Evolutionary conservation across 2,329 filamentous ascomycete species (phyloP).

Genomic region (Periglandula ipomoeae): DNA sequence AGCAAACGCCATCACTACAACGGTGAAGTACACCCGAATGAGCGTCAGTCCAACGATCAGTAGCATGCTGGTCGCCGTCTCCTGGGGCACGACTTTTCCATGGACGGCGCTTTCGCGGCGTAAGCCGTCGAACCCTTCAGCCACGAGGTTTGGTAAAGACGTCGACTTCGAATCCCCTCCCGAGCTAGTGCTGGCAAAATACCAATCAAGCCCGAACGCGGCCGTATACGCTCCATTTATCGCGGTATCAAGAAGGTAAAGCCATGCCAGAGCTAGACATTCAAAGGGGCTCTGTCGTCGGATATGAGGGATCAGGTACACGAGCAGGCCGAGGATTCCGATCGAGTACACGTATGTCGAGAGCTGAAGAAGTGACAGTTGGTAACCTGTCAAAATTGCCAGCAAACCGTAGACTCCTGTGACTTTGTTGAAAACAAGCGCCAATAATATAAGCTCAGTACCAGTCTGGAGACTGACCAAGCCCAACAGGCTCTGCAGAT

Average conservation of each 20-base stretch:
- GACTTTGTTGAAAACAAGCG: slow-evolving; percentile 84
- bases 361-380: slow-evolving; percentile 73
- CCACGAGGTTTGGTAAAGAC: slow-evolving; percentile 18
- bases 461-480: slow-evolving; percentile 80
- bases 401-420: slow-evolving; percentile 86
- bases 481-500: slow-evolving; percentile 67
- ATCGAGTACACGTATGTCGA: slow-evolving; percentile 89
- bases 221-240: slow-evolving; percentile 77
- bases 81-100: slow-evolving; percentile 37
- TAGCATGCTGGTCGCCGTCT: slow-evolving; percentile 64
- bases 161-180: slow-evolving; percentile 13
- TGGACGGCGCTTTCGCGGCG: slow-evolving; percentile 24
- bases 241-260: slow-evolving; percentile 74
- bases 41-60: slow-evolving; percentile 67
- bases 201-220: slow-evolving; percentile 79
- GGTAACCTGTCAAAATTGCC: slow-evolving; percentile 77
- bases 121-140: slow-evolving; percentile 24
- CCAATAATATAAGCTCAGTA: slow-evolving; percentile 73
- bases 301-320: slow-evolving; percentile 69
- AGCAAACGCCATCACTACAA: slow-evolving; percentile 77
- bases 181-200: slow-evolving; percentile 54
- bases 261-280: slow-evolving; percentile 71
- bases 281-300: slow-evolving; percentile 70
- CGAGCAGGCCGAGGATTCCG: slow-evolving; percentile 55
- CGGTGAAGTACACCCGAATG: slow-evolving; percentile 71